These are phyloP conservation scores for Vaccinium myrtillus DNA, from an alignment of 148 eudicot species.

Conservation along the genomic window DNA sequence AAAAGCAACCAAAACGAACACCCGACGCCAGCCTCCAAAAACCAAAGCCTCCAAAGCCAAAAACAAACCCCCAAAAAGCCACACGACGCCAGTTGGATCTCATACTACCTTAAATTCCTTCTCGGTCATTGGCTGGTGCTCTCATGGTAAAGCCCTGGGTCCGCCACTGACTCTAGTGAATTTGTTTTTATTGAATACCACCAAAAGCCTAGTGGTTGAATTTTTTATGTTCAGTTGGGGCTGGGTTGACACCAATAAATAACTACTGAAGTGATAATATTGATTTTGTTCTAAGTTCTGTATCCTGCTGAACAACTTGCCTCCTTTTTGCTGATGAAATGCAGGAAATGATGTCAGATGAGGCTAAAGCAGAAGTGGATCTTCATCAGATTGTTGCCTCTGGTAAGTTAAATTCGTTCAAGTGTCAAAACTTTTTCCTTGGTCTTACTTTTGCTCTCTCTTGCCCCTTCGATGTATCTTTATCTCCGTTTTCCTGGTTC, in stretches of 20 bases:
- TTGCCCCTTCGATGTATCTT: not conserved
- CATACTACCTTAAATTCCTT: not conserved
- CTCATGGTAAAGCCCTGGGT: not conserved
- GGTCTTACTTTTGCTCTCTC: not conserved
- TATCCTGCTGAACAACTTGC: not conserved
- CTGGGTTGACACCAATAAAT: slow-evolving; percentile 3
- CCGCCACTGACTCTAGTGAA: not conserved
- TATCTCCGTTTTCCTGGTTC: not conserved
- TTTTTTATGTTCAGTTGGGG: not conserved
- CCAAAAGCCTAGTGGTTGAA: not conserved
- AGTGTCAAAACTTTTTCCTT: not conserved
- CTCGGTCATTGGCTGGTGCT: not conserved
- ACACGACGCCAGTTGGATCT: not conserved
- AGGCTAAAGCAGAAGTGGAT: slow-evolving; percentile 55
- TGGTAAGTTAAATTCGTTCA: slow-evolving; percentile 35
- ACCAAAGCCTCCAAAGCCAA: too few species aligned
- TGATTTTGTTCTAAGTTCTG: not conserved
- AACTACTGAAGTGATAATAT: not conserved
- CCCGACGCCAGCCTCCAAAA: too few species aligned
- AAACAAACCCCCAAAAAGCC: too few species aligned
- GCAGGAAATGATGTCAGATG: slow-evolving; percentile 45
- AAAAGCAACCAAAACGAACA: too few species aligned
- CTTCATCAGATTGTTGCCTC: slow-evolving; percentile 67
- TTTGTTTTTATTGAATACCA: not conserved
- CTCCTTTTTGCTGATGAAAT: not conserved